phyloP scores from a whole-genome alignment of 768 basidiomycete genomes.

The Lyophyllum decastes region DNA sequence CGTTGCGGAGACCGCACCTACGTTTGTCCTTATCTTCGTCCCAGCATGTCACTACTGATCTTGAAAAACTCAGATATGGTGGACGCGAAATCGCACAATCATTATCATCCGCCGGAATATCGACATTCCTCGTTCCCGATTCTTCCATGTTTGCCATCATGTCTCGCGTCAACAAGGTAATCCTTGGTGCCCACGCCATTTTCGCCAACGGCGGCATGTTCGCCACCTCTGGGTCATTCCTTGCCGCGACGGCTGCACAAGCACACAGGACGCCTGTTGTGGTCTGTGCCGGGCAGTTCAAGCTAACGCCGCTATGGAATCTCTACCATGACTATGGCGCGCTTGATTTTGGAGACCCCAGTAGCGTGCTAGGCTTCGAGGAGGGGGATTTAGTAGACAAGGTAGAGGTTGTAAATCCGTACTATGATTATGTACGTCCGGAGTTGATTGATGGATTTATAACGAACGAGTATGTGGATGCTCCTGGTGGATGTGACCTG shows the following conservation, averaged over 20 bases:
- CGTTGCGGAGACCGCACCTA: slow-evolving; percentile 93
- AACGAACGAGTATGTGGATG: slow-evolving; percentile 86
- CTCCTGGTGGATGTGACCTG: slow-evolving; percentile 7
- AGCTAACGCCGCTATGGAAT: slow-evolving; percentile 91
- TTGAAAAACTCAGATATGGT: slow-evolving; percentile 56
- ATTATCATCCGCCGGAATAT: slow-evolving; percentile 79
- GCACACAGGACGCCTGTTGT: slow-evolving; percentile 92
- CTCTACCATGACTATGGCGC: slow-evolving; percentile 85
- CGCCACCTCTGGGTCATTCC: slow-evolving; percentile 80
- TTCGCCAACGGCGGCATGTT: slow-evolving; percentile 97
- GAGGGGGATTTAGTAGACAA: slow-evolving; percentile 81
- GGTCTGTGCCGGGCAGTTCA: slow-evolving; percentile 95
- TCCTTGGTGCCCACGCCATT: slow-evolving; percentile 93
- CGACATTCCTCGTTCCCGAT: slow-evolving; percentile 96
- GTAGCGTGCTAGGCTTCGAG: slow-evolving; percentile 67
- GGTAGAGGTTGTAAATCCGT: slow-evolving; percentile 94
- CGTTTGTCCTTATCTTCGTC: slow-evolving; percentile 50
- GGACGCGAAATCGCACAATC: slow-evolving; percentile 85
- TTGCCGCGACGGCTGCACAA: slow-evolving; percentile 85
- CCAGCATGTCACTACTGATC: slow-evolving; percentile 6
- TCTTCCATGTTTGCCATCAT: slow-evolving; percentile 94
- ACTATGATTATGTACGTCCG: slow-evolving; percentile 93
- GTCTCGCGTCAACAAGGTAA: slow-evolving; percentile 96
- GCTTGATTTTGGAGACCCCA: slow-evolving; percentile 74
- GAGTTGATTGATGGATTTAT: slow-evolving; percentile 93